Base-by-base conservation (phyloP, 352 stramenopile genomes). In the Salisapilia sapeloensis region DNA sequence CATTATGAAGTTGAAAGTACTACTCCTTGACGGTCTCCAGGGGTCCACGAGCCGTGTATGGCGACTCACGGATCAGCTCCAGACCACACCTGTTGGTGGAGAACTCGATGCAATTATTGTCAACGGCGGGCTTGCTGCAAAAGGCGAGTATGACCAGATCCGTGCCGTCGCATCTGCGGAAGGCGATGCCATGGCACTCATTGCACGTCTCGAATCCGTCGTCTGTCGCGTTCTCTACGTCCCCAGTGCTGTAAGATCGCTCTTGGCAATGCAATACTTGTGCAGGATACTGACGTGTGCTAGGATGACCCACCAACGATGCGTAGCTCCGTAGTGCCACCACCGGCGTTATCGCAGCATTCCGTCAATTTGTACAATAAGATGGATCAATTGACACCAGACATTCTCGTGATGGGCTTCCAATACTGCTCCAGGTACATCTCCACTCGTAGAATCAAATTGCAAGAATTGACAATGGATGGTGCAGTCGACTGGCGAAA, bases 121-220 rank as follows among this genome's bases (percentile, higher is more conserved):
- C 15, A 69, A 56, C 18, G 75, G 70, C 35, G 67, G 67, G 2
- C 34, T 84, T 40, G 64, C 84, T 18, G 44, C 52, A 17, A 54
- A 46, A 25, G 52, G 55, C 18, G 56, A 42, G 19, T 86, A 82
- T 44, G 53, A 64, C 8, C 43, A 49, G 24, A 51, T 70, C 7
- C 71, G 85, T 48, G 47, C 38, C 7, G 54, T 79, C 17, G 70
- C 69, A 3, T 66, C 69, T 3, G 75, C 71, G 15, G 75, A 92
- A 56, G 76, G 76, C 43, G 76, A 92, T 50, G 87, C 89, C 72
- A 89, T 83, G 64, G 70, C 76, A 45, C 51, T 89, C 29, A 74
- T 92, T 31, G 85, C 76, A 12, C 60, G 76, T 17, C 64, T 92
- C 23, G 76, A 92, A 40, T 84, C 75, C 52, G 81, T 92, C 33